Base-by-base conservation (phyloP, 176 grass and related monocot species). In the Musa beccarii region DNA sequence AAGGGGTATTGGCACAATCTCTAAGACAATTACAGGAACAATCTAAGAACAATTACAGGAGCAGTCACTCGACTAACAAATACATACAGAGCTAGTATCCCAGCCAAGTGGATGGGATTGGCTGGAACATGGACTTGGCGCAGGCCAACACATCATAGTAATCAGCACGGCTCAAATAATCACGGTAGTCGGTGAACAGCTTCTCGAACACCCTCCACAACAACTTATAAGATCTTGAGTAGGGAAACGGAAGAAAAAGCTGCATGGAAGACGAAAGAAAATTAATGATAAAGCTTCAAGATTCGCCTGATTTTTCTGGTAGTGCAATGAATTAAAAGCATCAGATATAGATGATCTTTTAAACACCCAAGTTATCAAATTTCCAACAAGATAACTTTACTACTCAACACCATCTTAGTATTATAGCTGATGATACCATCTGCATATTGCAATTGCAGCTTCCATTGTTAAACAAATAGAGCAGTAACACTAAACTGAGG, bases 201-300 rank as follows among this genome's bases (percentile, higher is more conserved):
- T 93, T 98, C 76, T 98, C 90, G 59, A 83, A 98, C 78, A 93
- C 90, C 78, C 87, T 90, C 90, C 90, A 93, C 19, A 91, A 75
- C 12, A 98, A 90, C 79, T 91, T 85, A 64, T 89, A 91, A 1
- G 94, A 91, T 68, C 90, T 86, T 52, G 90, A 89, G 88, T 93
- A 98, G 20, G 94, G 94, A 56, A 87, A 98, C 22, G 94, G 94
- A 80, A 98, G 90, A 74, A 98, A 91, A 79, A 93, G 81, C 94
- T 98, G 91, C 83, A 84, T 10, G 53, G 26, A 50, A 66, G 81
- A 72, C 26, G 26, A 28, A 28, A 28, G 26, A 28, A 28, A 28
- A 28, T 28, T 28, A 28, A 50, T 63, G 68, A 73, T 75, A 11
- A 54, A 24, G 9, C 3, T 53, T 73, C 54, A 23, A 20, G 4